Evolutionary conservation across 2,329 filamentous ascomycete species (phyloP), one percentile per base, ranked within the genome.

Genomic region (Blumeriella jaapii): DNA sequence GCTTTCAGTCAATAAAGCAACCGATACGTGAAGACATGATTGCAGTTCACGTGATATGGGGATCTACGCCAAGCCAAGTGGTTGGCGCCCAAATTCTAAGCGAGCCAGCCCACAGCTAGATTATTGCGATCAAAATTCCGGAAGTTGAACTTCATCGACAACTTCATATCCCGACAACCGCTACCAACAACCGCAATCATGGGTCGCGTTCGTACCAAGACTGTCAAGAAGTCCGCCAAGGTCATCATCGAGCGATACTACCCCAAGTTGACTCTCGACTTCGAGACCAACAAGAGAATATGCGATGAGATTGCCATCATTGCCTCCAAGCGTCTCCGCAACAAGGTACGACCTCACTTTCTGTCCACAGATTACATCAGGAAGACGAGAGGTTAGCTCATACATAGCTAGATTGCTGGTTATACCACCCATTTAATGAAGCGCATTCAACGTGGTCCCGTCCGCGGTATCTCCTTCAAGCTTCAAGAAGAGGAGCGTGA

Each of bases 391-490:
- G 7, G 17, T 5, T 22, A 22, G 15, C 3, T 10, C 15, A 15
- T 8, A 18, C 11, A 17, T 10, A 6, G 32, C 35, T 52, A 89
- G 84, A 93, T 94, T 71, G 87, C 91, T 61, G 91, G 91, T 59
- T 96, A 94, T 79, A 94, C 89, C 59, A 96, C 91, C 54, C 86
- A 93, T 64, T 65, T 93, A 68, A 98, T 98, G 93, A 96, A 96
- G 81, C 91, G 91, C 69, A 98, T 98, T 59, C 91, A 96, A 76
- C 86, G 91, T 65, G 91, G 91, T 52, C 91, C 91, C 52, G 91
- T 98, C 68, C 93, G 91, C 59, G 91, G 91, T 74, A 98, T 98
- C 71, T 98, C 93, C 68, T 98, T 98, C 87, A 98, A 98, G 79
- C 84, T 98, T 45, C 91, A 98, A 73, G 91, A 98, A 74, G 91